Evolutionary conservation across 1,284 basidiomycete genomes (phyloP), one percentile per base, ranked within the genome.

Genomic region (Erythrobasidium hasegawianum): DNA sequence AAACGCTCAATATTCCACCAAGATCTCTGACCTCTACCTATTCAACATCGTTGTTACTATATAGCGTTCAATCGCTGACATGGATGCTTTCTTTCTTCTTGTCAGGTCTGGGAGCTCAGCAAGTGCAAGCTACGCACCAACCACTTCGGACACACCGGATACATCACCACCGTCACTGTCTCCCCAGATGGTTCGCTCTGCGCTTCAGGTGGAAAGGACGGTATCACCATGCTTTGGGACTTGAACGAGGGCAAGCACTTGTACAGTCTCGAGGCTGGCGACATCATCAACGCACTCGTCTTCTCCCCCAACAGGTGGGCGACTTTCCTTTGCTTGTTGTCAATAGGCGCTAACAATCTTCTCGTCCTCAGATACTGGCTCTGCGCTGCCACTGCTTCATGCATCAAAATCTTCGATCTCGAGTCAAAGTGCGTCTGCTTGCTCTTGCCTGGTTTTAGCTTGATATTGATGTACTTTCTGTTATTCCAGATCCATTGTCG

Each of bases 111-210:
- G 96, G 96, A 99, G 81, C 88, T 98, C 70, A 90, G 89, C 80
- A 97, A 97, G 82, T 98, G 96, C 88, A 97, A 97, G 84, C 86
- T 99, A 78, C 94, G 95, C 85, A 97, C 95, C 81, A 97, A 97
- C 87, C 96, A 99, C 85, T 93, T 89, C 79, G 96, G 96, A 75
- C 96, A 99, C 85, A 96, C 90, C 61, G 96, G 96, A 74, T 98
- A 97, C 85, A 93, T 99, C 81, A 97, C 96, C 85, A 95, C 95
- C 74, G 82, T 99, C 77, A 95, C 96, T 71, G 93, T 99, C 72
- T 99, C 96, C 50, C 96, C 96, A 71, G 96, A 99, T 78, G 96
- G 96, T 72, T 99, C 96, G 57, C 87, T 99, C 76, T 95, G 95
- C 77, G 96, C 96, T 61, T 98, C 96, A 55, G 96, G 96, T 78